Base-by-base conservation (phyloP, 2,329 filamentous ascomycete species). In the Penicillium concentricum region DNA sequence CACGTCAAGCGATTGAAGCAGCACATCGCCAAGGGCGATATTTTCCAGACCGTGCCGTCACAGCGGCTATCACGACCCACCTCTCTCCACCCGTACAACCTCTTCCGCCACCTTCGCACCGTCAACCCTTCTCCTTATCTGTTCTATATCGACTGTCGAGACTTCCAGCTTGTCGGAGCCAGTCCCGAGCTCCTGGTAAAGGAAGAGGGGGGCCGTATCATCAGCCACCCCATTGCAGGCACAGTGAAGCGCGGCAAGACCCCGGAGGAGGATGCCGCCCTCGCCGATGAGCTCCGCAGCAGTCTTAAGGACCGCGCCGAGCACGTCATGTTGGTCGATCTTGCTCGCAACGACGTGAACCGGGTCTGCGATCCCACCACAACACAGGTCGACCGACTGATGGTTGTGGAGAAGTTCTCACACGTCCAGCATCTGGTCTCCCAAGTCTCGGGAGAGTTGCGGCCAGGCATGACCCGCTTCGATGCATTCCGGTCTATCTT, bases 341-440 rank as follows among this genome's bases (percentile, higher is more conserved):
- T 97, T 54, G 94, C 94, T 13, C 87, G 94, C 57, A 97, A 99
- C 81, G 94, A 99, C 74, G 86, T 99, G 66, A 97, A 97, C 78
- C 88, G 94, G 47, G 91, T 99, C 22, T 96, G 91, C 74, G 92
- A 97, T 76, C 94, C 94, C 18, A 81, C 88, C 37, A 91, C 90
- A 28, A 96, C 93, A 30, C 86, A 90, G 59, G 94, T 97, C 26
- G 94, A 99, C 79, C 86, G 91, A 51, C 80, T 97, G 61, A 97
- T 97, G 93, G 90, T 91, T 2, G 91, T 95, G 13, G 90, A 96
- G 76, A 88, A 89, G 70, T 99, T 99, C 79, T 94, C 89, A 58
- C 94, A 99, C 75, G 94, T 99, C 28, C 94, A 97, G 81, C 94
- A 99, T 75, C 84, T 99, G 18, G 92, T 96, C 5, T 96, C 91